These are phyloP conservation scores for Cicer yamashitae DNA, from an alignment of 306 rosid genomes.

Conservation along the genomic window DNA sequence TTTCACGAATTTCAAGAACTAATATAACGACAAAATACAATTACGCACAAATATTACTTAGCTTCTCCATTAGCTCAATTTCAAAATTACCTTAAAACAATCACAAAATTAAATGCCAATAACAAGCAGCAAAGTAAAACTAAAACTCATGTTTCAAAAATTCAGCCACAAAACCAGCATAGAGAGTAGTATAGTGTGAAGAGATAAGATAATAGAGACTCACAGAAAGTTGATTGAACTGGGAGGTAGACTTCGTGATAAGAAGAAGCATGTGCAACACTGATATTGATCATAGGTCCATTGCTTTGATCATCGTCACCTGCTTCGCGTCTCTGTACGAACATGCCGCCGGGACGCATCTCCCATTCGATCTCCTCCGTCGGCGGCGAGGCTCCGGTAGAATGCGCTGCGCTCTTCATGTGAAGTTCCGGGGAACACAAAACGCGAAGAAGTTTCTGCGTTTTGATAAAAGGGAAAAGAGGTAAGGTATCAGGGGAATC, in stretches of 20 bases:
- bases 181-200: neutral
- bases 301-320: neutral
- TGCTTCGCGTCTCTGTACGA: constrained; percentile 48
- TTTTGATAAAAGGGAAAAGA: constrained; percentile 13
- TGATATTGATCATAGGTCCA: constrained; percentile 46
- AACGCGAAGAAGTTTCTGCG: constrained; percentile 26
- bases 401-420: constrained; percentile 31
- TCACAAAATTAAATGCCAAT: neutral
- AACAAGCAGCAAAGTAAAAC: neutral
- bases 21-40: neutral
- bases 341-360: constrained; percentile 55
- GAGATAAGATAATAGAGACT: constrained; percentile 8
- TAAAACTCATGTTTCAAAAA: constrained; percentile 1
- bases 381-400: constrained; percentile 17
- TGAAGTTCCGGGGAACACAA: neutral
- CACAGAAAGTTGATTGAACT: constrained; percentile 52
- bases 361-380: constrained; percentile 51
- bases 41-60: neutral
- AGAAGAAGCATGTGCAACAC: constrained; percentile 40
- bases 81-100: neutral
- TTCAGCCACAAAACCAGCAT: constrained; percentile 5
- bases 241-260: constrained; percentile 46
- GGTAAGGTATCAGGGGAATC: constrained; percentile 1
- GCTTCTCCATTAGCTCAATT: constrained; percentile 8
- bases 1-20: neutral